Evolutionary conservation across 2,329 filamentous ascomycete genomes (phyloP), one percentile per base, ranked within the genome.

Genomic region (Coniochaeta prunicola): DNA sequence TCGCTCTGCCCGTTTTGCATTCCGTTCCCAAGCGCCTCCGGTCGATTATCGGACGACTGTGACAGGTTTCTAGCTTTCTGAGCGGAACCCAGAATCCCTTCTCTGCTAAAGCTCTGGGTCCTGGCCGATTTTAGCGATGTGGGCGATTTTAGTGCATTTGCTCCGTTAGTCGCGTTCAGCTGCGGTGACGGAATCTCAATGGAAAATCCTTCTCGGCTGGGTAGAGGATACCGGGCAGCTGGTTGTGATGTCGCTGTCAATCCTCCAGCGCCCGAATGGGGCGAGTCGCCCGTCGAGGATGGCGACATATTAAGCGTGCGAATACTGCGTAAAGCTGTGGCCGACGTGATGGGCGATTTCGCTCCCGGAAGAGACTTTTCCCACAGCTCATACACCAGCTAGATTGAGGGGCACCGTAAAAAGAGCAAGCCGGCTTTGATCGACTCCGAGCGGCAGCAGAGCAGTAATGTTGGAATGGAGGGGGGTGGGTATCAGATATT

Each of bases 51-150:
- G 34, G 79, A 80, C 2, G 80, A 77, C 66, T 84, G 81, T 26
- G 81, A 83, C 57, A 82, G 69, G 64, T 84, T 81, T 28, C 81
- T 73, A 53, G 79, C 74, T 65, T 82, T 84, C 63, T 80, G 78
- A 34, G 80, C 77, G 28, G 80, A 76, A 38, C 77, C 76, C 17
- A 84, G 68, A 63, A 83, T 82, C 24, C 77, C 77, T 64, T 84
- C 81, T 58, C 80, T 77, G 64, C 80, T 80, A 66, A 84, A 82
- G 64, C 73, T 78, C 28, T 75, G 68, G 8, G 79, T 75, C 26
- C 79, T 77, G 62, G 76, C 75, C 26, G 73, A 71, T 65, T 81
- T 81, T 67, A 76, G 66, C 57, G 73, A 72, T 56, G 73, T 74
- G 4, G 82, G 80, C 19, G 82, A 84, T 66, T 83, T 84, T 57